phyloP scores from a whole-genome alignment of 108 stramenopile species.

The Conticribra guillardii region DNA sequence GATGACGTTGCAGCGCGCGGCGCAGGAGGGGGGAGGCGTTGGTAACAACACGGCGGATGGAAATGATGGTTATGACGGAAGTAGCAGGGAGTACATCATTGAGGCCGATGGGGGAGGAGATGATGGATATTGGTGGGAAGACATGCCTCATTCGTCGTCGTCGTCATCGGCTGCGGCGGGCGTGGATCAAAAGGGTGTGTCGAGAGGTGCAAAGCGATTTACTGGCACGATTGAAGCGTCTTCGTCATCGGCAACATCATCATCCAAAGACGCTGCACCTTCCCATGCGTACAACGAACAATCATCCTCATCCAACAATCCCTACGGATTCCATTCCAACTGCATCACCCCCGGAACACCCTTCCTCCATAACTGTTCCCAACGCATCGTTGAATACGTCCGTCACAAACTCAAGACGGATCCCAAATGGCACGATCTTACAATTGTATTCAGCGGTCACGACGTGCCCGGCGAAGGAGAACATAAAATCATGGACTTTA shows the following conservation, averaged over 20 bases:
- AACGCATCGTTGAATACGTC: constrained; percentile 74
- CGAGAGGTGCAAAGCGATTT: constrained; percentile 36
- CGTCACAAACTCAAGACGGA: constrained; percentile 75
- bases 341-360: constrained; percentile 98
- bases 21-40: constrained; percentile 30
- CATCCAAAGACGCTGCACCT: neutral
- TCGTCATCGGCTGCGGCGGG: neutral
- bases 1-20: constrained; percentile 57
- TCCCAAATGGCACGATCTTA: constrained; percentile 82
- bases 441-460: constrained; percentile 94
- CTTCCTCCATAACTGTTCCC: constrained; percentile 87
- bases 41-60: too few species aligned
- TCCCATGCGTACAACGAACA: constrained; percentile 2
- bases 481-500: constrained; percentile 99
- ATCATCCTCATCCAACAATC: too few species aligned
- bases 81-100: constrained; percentile 26
- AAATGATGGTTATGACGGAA: too few species aligned
- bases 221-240: constrained; percentile 45
- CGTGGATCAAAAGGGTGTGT: neutral
- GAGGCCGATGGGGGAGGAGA: constrained; percentile 51
- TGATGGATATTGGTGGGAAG: constrained; percentile 31
- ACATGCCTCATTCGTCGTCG: neutral
- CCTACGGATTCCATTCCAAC: constrained; percentile 95
- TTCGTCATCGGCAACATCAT: constrained; percentile 5
- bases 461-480: constrained; percentile 99